Evolutionary conservation across 179 eudicot genomes (phyloP), one percentile per base, ranked within the genome.

Genomic region (Beta corolliflora): DNA sequence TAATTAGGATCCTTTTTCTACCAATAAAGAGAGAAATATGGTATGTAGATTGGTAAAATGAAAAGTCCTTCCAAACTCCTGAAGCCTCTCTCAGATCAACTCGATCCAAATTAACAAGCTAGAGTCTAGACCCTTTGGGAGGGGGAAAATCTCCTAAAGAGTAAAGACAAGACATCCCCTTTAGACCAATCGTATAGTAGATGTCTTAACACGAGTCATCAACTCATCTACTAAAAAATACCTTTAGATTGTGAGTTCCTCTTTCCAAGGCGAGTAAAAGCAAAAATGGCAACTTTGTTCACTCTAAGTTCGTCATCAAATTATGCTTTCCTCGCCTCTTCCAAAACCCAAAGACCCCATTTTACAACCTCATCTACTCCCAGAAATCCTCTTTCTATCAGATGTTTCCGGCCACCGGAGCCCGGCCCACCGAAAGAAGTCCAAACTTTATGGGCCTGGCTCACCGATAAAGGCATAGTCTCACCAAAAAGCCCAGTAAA

Each of bases 371-470:
- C 73, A 71, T 44, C 63, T 14, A 66, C 82, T 21, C 70, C 71
- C 84, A 85, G 58, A 80, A 83, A 21, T 55, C 73, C 88, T 46
- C 25, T 87, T 74, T 71, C 82, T 18, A 36, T 86, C n/a, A 82
- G 71, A 73, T 83, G 89, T 73, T 79, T 82, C 77, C 81, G 88
- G 71, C 76, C 89, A 54, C 81, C 82, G 56, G 89, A 86, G 75
- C 71, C 84, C 29, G 83, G 54, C 77, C 72, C 88, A 21, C 77
- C 90, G 7, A 73, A 82, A 46, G 73, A 89, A 7, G 87, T 97
- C 11, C 86, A 91, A 58, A 90, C 87, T 29, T 97, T 97, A 91
- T 97, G 99, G 99, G 83, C 83, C n/a, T 94, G 99, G 99, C 88
- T 93, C n/a, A 81, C 88, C 54, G 90, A 89, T 18, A 89, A 93